phyloP scores from a whole-genome alignment of 2,329 filamentous ascomycete genomes.

The Aspergillus quadricinctus region DNA sequence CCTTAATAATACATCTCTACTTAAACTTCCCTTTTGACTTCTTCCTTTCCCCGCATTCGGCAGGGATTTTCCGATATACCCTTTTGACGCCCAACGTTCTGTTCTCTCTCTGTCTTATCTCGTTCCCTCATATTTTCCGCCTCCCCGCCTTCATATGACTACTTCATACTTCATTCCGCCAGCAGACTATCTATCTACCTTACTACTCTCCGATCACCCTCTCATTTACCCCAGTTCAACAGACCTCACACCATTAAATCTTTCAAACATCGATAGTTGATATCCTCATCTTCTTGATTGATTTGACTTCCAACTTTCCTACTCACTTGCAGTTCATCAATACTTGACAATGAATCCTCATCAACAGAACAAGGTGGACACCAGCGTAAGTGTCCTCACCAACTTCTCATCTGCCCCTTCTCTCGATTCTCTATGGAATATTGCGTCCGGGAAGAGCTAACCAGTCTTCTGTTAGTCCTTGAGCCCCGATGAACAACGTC shows the following conservation, averaged over 20 bases:
- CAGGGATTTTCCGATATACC: not conserved
- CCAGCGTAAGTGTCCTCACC: slow-evolving; percentile 66
- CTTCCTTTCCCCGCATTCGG: not conserved
- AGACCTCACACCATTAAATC: not conserved
- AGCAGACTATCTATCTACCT: not conserved
- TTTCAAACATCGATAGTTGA: not conserved
- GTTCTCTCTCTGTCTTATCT: not conserved
- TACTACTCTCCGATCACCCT: not conserved
- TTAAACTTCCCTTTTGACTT: too few species aligned
- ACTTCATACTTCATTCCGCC: not conserved
- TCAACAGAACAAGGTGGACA: slow-evolving; percentile 97
- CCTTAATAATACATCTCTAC: too few species aligned
- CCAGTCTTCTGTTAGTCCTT: slow-evolving; percentile 60
- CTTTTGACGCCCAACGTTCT: not conserved
- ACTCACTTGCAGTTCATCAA: not conserved
- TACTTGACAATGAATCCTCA: slow-evolving; percentile 76
- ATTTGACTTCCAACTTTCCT: not conserved
- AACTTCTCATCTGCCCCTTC: not conserved
- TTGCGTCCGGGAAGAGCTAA: slow-evolving; percentile 8
- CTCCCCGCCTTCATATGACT: not conserved
- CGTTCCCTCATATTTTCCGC: not conserved
- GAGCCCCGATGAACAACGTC: slow-evolving; percentile 88
- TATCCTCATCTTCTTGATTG: not conserved
- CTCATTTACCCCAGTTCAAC: too few species aligned
- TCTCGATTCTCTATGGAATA: not conserved